Conservation (phyloP, 805 yeast genomes). For the Wickerhamomyces xylosicus region DNA sequence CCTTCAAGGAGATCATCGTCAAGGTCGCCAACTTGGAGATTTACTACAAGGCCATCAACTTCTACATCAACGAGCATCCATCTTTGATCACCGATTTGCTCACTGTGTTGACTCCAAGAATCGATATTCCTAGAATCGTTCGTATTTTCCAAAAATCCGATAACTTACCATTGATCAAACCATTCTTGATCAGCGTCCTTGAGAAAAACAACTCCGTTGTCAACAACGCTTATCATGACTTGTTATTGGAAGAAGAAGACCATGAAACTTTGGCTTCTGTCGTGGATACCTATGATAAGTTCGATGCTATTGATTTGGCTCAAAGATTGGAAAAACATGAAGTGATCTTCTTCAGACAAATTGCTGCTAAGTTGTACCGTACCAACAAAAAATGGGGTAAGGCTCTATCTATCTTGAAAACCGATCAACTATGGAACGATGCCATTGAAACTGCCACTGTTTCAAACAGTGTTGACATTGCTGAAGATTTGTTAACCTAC, state of each 20-base stretch:
- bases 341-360: conserved; percentile 86
- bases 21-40: conserved; percentile 95
- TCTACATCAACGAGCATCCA: conserved; percentile 89
- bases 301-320: conserved; percentile 87
- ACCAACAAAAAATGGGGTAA: conserved; percentile 91
- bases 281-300: conserved; percentile 84
- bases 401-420: conserved; percentile 79
- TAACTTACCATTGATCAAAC: conserved; percentile 91
- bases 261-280: conserved; percentile 80
- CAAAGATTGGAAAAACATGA: conserved; percentile 88
- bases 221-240: conserved; percentile 90
- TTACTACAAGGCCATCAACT: conserved; percentile 93
- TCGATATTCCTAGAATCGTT: conserved; percentile 91
- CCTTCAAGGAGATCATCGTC: conserved; percentile 89
- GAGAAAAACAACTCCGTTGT: conserved; percentile 86
- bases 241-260: conserved; percentile 94
- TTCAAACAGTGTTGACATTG: conserved; percentile 69
- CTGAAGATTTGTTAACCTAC: conserved; percentile 80
- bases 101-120: conserved; percentile 74
- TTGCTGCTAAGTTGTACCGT: conserved; percentile 88
- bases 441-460: conserved; percentile 86
- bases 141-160: conserved; percentile 91
- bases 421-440: conserved; percentile 91
- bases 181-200: conserved; percentile 86
- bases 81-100: conserved; percentile 79